phyloP scores from a whole-genome alignment of 495 filamentous ascomycete species.

The Pyrenula aspistea region DNA sequence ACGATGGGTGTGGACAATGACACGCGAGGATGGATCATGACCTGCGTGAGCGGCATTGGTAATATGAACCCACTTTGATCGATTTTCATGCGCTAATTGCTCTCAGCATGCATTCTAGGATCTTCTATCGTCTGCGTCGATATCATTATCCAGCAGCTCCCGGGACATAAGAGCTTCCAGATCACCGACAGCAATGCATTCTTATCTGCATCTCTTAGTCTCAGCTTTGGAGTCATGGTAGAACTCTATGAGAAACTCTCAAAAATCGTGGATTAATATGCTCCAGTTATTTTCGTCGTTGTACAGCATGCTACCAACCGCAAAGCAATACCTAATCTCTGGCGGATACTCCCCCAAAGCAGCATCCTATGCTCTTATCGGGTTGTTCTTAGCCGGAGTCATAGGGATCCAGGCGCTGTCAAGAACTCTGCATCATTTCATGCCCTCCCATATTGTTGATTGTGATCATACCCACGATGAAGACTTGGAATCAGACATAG shows the following conservation, averaged over 20 bases:
- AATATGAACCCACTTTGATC: too few species aligned
- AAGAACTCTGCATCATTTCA: slow-evolving; percentile 62
- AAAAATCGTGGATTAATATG: background rate
- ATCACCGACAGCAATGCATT: slow-evolving; percentile 86
- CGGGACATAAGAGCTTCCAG: slow-evolving; percentile 61
- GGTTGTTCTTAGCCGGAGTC: slow-evolving; percentile 70
- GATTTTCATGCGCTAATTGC: too few species aligned
- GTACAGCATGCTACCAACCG: slow-evolving; percentile 86
- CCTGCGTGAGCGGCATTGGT: slow-evolving; percentile 71
- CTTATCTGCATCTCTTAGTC: slow-evolving; percentile 73
- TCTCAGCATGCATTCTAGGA: slow-evolving; percentile 65
- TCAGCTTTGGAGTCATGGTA: slow-evolving; percentile 98
- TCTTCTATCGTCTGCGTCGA: slow-evolving; percentile 83
- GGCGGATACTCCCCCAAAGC: slow-evolving; percentile 50
- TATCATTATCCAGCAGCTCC: slow-evolving; percentile 55
- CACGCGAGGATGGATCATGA: slow-evolving; percentile 88
- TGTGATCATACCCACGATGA: slow-evolving; percentile 74
- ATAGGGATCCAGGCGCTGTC: slow-evolving; percentile 75
- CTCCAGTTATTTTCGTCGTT: slow-evolving; percentile 80
- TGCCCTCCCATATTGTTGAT: slow-evolving; percentile 89
- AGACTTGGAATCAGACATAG: slow-evolving; percentile 23
- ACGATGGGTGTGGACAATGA: slow-evolving; percentile 59
- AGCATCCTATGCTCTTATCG: slow-evolving; percentile 64
- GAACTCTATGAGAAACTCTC: slow-evolving; percentile 10
- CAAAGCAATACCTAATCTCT: slow-evolving; percentile 59